A percentile compares a stretch with the other conserved stretches of the same genome.
Conservation (phyloP, 2,329 filamentous ascomycete genomes). For the Niveomyces coronatus region DNA sequence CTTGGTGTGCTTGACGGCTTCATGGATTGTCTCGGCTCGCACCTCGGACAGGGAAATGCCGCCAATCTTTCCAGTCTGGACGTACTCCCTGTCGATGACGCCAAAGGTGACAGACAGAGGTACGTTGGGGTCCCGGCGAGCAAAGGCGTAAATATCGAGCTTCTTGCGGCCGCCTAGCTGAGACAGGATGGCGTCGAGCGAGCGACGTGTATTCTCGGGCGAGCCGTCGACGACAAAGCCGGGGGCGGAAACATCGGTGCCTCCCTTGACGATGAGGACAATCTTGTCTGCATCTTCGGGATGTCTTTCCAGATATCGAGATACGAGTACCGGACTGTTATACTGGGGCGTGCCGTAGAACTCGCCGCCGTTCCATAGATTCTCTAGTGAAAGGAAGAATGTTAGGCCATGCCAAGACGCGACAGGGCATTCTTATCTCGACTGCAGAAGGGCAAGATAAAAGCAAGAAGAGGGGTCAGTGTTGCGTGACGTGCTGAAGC, state of each 20-base stretch:
- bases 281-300: constrained; percentile 54
- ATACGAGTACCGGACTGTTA: constrained; percentile 49
- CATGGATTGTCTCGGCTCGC: constrained; percentile 36
- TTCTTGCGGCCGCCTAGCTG: constrained; percentile 45
- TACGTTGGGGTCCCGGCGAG: constrained; percentile 42
- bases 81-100: constrained; percentile 35
- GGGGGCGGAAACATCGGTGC: constrained; percentile 25
- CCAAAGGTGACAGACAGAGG: constrained; percentile 34
- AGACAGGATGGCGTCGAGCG: constrained; percentile 45
- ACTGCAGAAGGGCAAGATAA: too few relatives aligned
- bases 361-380: constrained; percentile 55
- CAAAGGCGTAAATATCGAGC: constrained; percentile 50
- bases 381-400: too few relatives aligned
- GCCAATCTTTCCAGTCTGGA: constrained; percentile 41
- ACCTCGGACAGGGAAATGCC: constrained; percentile 43
- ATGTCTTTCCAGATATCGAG: constrained; percentile 52
- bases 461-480: too few relatives aligned
- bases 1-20: constrained; percentile 33
- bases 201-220: constrained; percentile 42
- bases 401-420: too few relatives aligned
- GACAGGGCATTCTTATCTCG: too few relatives aligned
- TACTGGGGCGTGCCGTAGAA: constrained; percentile 51
- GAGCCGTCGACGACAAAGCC: too few relatives aligned
- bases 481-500: too few relatives aligned
- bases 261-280: constrained; percentile 53